phyloP scores from a whole-genome alignment of 768 basidiomycete species.

The Gloeophyllum trabeum region DNA sequence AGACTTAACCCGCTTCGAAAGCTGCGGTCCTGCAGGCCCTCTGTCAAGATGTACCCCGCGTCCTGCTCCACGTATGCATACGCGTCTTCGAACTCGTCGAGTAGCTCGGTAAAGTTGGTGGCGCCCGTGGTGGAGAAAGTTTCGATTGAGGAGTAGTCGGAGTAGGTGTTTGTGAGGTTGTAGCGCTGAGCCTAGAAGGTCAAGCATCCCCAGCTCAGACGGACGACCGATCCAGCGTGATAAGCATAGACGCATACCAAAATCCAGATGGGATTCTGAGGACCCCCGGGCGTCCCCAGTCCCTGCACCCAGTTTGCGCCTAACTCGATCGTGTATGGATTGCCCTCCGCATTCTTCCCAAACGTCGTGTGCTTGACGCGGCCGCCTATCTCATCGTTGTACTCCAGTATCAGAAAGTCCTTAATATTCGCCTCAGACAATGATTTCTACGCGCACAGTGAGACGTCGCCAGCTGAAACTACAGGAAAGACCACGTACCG shows the following conservation, averaged over 20 bases:
- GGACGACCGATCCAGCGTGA: too few relatives aligned
- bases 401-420: slow-evolving; percentile 55
- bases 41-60: too few relatives aligned
- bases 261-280: slow-evolving; percentile 50
- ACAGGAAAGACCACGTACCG: too few relatives aligned
- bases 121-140: slow-evolving; percentile 42
- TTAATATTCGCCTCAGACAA: too few relatives aligned
- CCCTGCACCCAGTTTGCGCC: slow-evolving; percentile 56
- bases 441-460: too few relatives aligned
- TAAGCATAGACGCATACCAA: too few relatives aligned
- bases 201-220: too few relatives aligned
- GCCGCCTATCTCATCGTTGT: slow-evolving; percentile 45
- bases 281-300: slow-evolving; percentile 29
- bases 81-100: slow-evolving; percentile 27
- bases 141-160: slow-evolving; percentile 30
- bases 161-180: slow-evolving; percentile 32
- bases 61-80: slow-evolving; percentile 29
- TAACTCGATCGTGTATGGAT: slow-evolving; percentile 40
- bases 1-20: slow-evolving; percentile 43
- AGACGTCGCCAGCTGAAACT: too few relatives aligned
- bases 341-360: too few relatives aligned
- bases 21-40: too few relatives aligned
- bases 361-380: slow-evolving; percentile 39
- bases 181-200: slow-evolving; percentile 48
- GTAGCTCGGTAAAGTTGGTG: slow-evolving; percentile 32